A percentile compares a stretch with the other conserved stretches of the same genome.
Evolutionary conservation across 1,284 basidiomycete species (phyloP).

Genomic region (Moesziomyces antarcticus): DNA sequence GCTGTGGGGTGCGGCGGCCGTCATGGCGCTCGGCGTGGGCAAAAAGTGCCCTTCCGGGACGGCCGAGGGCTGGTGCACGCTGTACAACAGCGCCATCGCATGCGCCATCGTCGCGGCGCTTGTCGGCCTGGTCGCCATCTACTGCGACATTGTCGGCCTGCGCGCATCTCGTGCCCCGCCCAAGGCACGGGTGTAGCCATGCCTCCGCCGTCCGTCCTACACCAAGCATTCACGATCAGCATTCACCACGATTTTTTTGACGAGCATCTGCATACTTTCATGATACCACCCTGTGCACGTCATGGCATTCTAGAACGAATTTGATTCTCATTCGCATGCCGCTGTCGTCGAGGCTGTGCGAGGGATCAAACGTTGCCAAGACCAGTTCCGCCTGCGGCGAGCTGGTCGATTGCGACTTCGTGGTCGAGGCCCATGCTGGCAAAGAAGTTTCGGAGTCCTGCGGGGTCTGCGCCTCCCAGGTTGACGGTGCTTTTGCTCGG

Average conservation of each 20-base stretch:
- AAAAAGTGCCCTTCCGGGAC: conserved; percentile 43
- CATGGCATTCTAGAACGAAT: background rate
- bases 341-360: background rate
- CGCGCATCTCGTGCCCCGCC: conserved; percentile 32
- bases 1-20: conserved; percentile 46
- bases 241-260: background rate
- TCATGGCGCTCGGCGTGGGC: conserved; percentile 43
- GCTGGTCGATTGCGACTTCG: conserved; percentile 32
- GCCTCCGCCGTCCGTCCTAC: background rate
- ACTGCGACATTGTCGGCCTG: conserved; percentile 41
- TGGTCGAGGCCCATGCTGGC: conserved; percentile 46
- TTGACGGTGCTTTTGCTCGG: conserved; percentile 8
- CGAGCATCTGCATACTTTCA: conserved; percentile 1
- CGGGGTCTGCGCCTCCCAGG: conserved; percentile 32
- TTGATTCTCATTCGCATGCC: background rate
- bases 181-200: conserved; percentile 16
- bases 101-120: conserved; percentile 37
- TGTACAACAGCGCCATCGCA: conserved; percentile 56
- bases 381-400: conserved; percentile 24
- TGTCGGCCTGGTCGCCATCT: conserved; percentile 34
- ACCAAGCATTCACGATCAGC: background rate
- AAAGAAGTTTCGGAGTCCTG: conserved; percentile 45
- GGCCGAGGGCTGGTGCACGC: conserved; percentile 51
- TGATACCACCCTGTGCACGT: background rate
- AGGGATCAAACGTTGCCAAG: conserved; percentile 13